Evolutionary conservation across 495 filamentous ascomycete genomes (phyloP), one percentile per base, ranked within the genome.

Genomic region (Astrocystis sublimbata): DNA sequence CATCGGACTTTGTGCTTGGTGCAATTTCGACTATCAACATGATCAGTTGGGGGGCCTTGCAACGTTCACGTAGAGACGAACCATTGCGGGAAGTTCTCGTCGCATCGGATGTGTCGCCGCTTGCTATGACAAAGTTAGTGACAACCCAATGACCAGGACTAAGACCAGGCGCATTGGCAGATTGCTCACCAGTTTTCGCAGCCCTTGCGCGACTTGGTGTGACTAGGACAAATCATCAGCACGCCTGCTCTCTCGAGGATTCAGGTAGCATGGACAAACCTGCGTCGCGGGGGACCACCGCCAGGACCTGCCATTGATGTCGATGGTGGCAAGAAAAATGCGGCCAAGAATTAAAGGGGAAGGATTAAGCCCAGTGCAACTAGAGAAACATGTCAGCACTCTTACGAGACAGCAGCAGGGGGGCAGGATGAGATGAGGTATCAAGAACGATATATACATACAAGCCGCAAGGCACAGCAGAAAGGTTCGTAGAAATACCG

Each of bases 41-140:
- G 58, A 82, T 76, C 50, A 49, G 46, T 7, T 7, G 28, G 8
- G 6, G 26, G 24, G 7, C 1, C 17, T 30, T 40, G 7, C 7
- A 52, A 8, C 15, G 1, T 7, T 33, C 38, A 42, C 49, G 54
- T 43, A 51, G 41, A 41, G 56, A 76, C 81, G 65, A 83, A 97
- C 93, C 94, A 98, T 86, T 98, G 94, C 23, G 96, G 94, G 68
- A 93, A 96, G 61, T 84, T 96, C 76, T 98, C 96, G 75, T 98
- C 94, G 78, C 94, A 98, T 61, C 94, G 87, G 73, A 98, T 98
- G 77, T 98, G 94, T 70, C 94, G 87, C 75, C 89, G 86, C 83
- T 98, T 98, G 84, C 75, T 78, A 61, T 28, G 26, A 40, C 26
- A 15, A 8, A 54, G 63, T 76, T 49, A 75, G 68, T 67, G 63